phyloP scores from a whole-genome alignment of 2,329 filamentous ascomycete genomes.

The Aspergillus sp. region DNA sequence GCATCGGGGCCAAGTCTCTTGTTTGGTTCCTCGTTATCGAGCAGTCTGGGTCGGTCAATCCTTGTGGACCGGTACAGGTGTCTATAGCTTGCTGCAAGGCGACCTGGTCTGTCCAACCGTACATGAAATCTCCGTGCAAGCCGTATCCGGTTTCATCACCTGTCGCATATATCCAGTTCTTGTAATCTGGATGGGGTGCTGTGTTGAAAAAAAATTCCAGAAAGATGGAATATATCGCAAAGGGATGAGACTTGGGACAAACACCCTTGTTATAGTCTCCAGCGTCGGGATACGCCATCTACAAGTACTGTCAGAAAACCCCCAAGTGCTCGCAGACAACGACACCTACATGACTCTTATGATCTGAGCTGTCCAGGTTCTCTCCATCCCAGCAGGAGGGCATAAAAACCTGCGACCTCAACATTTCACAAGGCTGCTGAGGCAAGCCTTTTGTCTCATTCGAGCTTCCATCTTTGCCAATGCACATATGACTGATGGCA shows the following conservation, averaged over 20 bases:
- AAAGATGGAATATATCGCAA: slow-evolving; percentile 61
- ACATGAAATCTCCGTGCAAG: slow-evolving; percentile 57
- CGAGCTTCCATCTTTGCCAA: slow-evolving; percentile 49
- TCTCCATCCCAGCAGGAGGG: slow-evolving; percentile 43
- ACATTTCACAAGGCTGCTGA: slow-evolving; percentile 40
- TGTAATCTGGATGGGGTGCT: slow-evolving; percentile 49
- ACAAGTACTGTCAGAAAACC: not conserved
- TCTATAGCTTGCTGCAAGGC: slow-evolving; percentile 43
- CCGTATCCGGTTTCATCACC: slow-evolving; percentile 55
- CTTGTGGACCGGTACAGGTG: slow-evolving; percentile 22
- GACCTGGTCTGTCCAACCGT: slow-evolving; percentile 48
- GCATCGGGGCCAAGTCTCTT: slow-evolving; percentile 10
- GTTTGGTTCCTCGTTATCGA: slow-evolving; percentile 21
- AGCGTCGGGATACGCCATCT: slow-evolving; percentile 38
- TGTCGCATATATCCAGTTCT: slow-evolving; percentile 50
- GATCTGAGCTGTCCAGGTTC: slow-evolving; percentile 35
- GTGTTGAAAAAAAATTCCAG: slow-evolving; percentile 61
- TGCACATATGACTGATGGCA: slow-evolving; percentile 60
- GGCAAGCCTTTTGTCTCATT: slow-evolving; percentile 64
- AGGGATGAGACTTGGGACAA: slow-evolving; percentile 49
- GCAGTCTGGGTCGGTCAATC: slow-evolving; percentile 16
- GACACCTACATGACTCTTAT: slow-evolving; percentile 35
- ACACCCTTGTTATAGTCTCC: slow-evolving; percentile 36
- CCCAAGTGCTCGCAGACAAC: not conserved
- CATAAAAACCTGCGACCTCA: slow-evolving; percentile 41